phyloP scores from a whole-genome alignment of 306 rosid genomes.

The Fagus sylvatica region DNA sequence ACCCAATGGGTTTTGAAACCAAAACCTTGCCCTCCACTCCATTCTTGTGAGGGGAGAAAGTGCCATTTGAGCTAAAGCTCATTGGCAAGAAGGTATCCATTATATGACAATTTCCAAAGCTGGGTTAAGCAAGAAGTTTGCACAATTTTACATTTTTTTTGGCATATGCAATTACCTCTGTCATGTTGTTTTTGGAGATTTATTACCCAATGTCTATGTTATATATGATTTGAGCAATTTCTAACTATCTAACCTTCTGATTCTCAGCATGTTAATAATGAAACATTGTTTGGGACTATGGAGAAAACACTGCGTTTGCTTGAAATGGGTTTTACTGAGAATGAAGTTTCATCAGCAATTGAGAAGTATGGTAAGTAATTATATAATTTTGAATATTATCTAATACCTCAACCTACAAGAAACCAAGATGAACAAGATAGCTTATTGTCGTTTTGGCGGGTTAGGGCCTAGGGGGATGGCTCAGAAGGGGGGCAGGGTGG shows the following conservation, averaged over 20 bases:
- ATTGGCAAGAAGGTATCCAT: neutral
- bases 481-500: neutral
- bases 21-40: too few relatives aligned
- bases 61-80: too few relatives aligned
- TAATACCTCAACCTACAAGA: neutral
- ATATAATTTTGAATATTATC: conserved; percentile 13
- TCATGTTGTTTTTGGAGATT: conserved; percentile 2
- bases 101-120: conserved; percentile 16
- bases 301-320: conserved; percentile 80
- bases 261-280: conserved; percentile 51
- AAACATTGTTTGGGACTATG: conserved; percentile 83
- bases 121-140: neutral
- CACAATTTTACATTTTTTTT: neutral
- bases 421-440: neutral
- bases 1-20: too few relatives aligned
- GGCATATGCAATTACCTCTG: neutral
- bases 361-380: conserved; percentile 73
- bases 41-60: too few relatives aligned
- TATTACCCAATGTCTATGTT: neutral
- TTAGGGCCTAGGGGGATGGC: neutral
- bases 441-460: neutral
- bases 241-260: conserved; percentile 6
- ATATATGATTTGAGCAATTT: conserved; percentile 9
- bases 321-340: conserved; percentile 95
- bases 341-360: conserved; percentile 78